Percentiles rank a stretch among this genome's conserved stretches.
Conservation (phyloP, 768 basidiomycete species). For the Cystofilobasidium ferigula region DNA sequence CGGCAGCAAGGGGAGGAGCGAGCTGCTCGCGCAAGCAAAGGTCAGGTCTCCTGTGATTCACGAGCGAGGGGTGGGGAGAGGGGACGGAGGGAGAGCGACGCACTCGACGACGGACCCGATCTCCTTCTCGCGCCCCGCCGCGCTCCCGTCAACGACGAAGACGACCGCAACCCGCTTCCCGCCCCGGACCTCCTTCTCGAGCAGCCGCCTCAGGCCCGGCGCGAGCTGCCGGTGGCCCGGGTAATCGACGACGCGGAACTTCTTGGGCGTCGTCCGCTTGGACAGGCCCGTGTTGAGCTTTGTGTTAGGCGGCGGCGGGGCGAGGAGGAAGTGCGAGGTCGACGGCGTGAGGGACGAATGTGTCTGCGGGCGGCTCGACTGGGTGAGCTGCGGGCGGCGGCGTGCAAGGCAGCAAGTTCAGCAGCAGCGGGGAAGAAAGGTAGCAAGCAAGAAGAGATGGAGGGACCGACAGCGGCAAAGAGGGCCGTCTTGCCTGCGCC, state of each 20-base stretch:
- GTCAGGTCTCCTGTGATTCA: too few species aligned
- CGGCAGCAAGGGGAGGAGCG: conserved; percentile 20
- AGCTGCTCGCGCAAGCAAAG: conserved; percentile 2
- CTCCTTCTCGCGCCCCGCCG: conserved; percentile 15
- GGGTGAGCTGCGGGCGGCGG: conserved; percentile 10
- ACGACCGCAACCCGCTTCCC: conserved; percentile 14
- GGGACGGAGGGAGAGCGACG: not conserved
- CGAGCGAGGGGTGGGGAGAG: not conserved
- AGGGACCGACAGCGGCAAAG: conserved; percentile 3
- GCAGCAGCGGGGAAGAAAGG: too few species aligned
- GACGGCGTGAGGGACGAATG: conserved; percentile 18
- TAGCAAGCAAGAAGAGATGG: not conserved
- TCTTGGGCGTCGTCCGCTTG: not conserved
- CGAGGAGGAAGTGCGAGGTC: conserved; percentile 12
- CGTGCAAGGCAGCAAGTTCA: not conserved
- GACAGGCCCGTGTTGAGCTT: conserved; percentile 4
- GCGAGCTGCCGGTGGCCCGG: conserved; percentile 19
- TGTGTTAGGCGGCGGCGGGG: conserved; percentile 4
- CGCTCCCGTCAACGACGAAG: conserved; percentile 22
- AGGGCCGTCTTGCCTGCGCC: conserved; percentile 22
- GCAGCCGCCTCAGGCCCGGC: not conserved
- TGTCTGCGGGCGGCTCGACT: not conserved
- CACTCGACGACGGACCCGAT: conserved; percentile 20
- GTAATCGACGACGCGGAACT: conserved; percentile 20
- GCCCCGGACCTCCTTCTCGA: conserved; percentile 12